Percentiles rank a stretch among this genome's conserved stretches.
Conservation (phyloP, 306 rosid genomes). For the Pterocarpus macrocarpus region DNA sequence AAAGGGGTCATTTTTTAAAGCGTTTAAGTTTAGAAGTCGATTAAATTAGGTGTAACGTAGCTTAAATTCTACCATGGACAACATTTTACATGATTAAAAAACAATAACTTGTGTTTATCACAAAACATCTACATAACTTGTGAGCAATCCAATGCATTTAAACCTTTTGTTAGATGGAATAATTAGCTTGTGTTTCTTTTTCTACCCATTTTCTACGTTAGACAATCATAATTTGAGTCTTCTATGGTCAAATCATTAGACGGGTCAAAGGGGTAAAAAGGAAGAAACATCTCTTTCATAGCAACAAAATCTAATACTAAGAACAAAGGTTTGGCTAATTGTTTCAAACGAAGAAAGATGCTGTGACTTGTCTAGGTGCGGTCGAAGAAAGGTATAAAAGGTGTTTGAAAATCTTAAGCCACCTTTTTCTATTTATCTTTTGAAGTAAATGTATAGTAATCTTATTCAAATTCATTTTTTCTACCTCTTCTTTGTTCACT, state of each 20-base stretch:
- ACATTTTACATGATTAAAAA: constrained; percentile 19
- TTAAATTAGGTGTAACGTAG: constrained; percentile 27
- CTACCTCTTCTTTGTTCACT: background rate
- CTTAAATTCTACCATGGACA: background rate
- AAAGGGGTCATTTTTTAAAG: constrained; percentile 28
- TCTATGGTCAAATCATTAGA: constrained; percentile 19
- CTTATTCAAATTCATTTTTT: constrained; percentile 4
- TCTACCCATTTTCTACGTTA: constrained; percentile 29
- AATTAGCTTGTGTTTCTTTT: constrained; percentile 19
- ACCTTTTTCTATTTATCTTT: background rate
- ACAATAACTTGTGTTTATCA: background rate
- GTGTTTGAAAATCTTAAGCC: constrained; percentile 21
- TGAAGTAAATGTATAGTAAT: background rate
- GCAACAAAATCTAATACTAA: background rate
- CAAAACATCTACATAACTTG: constrained; percentile 18
- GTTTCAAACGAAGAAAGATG: constrained; percentile 32
- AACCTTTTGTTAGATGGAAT: constrained; percentile 1
- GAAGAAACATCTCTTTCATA: constrained; percentile 11
- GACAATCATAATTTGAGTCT: constrained; percentile 18
- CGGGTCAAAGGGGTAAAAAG: constrained; percentile 43
- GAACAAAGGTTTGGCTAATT: constrained; percentile 1
- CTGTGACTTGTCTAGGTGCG: constrained; percentile 19
- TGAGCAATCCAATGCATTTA: background rate
- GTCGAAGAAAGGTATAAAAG: constrained; percentile 4
- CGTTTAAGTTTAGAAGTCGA: constrained; percentile 40